A percentile compares a stretch with the other conserved stretches of the same genome.
Conservation (phyloP, 176 grass and related monocot genomes). For the Elymus sibiricus region DNA sequence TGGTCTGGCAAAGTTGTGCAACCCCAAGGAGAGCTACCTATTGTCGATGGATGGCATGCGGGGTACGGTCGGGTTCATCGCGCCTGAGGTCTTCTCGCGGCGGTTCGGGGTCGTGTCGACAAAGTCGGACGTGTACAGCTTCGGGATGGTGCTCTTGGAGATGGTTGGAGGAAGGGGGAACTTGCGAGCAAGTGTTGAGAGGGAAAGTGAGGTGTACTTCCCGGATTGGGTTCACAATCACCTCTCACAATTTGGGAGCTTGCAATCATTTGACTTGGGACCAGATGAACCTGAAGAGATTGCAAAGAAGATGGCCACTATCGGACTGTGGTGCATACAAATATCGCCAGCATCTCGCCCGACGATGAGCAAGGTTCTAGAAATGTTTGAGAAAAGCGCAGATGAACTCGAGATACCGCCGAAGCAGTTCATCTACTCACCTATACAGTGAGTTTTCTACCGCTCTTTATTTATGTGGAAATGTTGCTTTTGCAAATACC, state of each 20-base stretch:
- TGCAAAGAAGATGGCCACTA: conserved; percentile 23
- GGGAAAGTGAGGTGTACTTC: not conserved
- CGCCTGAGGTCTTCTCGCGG: not conserved
- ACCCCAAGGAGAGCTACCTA: conserved; percentile 30
- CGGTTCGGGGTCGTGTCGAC: conserved; percentile 35
- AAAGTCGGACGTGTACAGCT: conserved; percentile 62
- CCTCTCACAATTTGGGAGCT: not conserved
- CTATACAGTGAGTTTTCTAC: not conserved
- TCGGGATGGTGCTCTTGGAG: conserved; percentile 54
- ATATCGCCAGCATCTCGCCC: conserved; percentile 30
- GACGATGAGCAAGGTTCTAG: conserved; percentile 45
- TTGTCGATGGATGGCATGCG: conserved; percentile 43
- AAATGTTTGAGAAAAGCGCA: conserved; percentile 43
- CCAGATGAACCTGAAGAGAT: conserved; percentile 28
- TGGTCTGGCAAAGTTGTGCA: conserved; percentile 46
- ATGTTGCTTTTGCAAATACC: not conserved
- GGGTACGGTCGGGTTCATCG: conserved; percentile 41
- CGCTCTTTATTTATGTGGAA: too few relatives aligned
- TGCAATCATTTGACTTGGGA: not conserved
- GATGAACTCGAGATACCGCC: conserved; percentile 39
- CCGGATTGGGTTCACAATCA: not conserved
- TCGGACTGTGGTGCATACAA: conserved; percentile 36
- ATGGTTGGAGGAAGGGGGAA: conserved; percentile 52
- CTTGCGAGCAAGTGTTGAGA: conserved; percentile 14
- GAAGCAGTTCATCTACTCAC: not conserved